Evolutionary conservation across 2,329 filamentous ascomycete species (phyloP), one percentile per base, ranked within the genome.

Genomic region (Lachnellula arida): DNA sequence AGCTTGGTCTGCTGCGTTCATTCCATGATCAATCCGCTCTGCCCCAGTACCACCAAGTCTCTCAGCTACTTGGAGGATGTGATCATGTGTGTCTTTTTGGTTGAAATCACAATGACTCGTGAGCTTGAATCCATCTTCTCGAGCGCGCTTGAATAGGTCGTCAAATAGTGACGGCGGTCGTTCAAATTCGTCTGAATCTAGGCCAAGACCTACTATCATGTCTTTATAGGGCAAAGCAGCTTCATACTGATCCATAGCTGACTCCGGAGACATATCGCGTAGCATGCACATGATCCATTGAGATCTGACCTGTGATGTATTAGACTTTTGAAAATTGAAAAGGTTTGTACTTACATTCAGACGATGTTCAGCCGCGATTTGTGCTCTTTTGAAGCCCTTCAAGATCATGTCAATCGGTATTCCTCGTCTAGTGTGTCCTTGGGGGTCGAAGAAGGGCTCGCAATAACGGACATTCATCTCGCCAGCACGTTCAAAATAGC

Each of bases 371-470:
- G 87, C 87, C 23, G 81, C 77, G 51, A 71, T 64, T 62, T 83
- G 79, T 1, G 86, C 88, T 2, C 76, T 75, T 0, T 72, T 73
- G 65, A 89, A 84, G 0, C 87, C 88, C 2, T 70, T 69, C 17
- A 90, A 76, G 22, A 91, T 77, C 2, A 80, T 83, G 22, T 79
- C 73, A 65, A 87, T 84, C 3, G 75, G 61, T 3, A 91, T 73
- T 5, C 84, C 85, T 17, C 87, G 79, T 19, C 73, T 74, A 5
- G 81, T 78, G 71, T 91, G 88, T 1, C 84, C 86, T 71, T 91
- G 88, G 1, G 87, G 86, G 68, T 91, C 88, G 72, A 91, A 91
- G 73, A 90, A 91, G 61, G 89, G 78, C 69, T 91, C 88, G 28
- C 84, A 85, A 67, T 91, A 88, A 49, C 80, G 76, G 1, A 91